Evolutionary conservation across 2,329 filamentous ascomycete species (phyloP).

Genomic region (Phaeosphaeria sp.): DNA sequence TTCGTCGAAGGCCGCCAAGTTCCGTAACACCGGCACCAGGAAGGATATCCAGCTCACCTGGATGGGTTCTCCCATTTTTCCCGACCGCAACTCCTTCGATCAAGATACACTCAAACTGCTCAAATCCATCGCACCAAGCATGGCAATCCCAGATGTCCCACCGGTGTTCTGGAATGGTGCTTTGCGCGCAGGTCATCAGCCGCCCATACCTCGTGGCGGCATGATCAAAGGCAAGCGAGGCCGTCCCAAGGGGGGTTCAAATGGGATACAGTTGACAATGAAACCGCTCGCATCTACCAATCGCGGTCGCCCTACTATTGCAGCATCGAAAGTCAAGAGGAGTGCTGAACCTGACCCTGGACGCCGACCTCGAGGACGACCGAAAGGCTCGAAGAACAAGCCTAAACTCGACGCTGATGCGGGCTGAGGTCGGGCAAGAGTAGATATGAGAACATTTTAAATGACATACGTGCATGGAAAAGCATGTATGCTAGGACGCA

Average conservation of each 20-base stretch:
- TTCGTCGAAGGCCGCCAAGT: constrained; percentile 8
- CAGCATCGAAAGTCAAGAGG: neutral
- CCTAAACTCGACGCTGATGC: neutral
- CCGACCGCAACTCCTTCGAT: constrained; percentile 30
- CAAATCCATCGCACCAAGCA: neutral
- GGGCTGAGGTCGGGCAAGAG: neutral
- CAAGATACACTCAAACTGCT: constrained; percentile 27
- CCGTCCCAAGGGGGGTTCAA: neutral
- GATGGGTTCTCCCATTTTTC: constrained; percentile 45
- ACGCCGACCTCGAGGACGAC: constrained; percentile 3
- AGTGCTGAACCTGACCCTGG: constrained; percentile 1
- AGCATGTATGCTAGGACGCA: too few species aligned
- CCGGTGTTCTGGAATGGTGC: neutral
- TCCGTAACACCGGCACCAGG: constrained; percentile 26
- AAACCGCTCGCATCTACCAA: too few species aligned
- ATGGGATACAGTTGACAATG: too few species aligned
- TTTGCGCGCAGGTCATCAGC: neutral
- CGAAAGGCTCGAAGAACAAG: constrained; percentile 26
- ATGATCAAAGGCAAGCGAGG: constrained; percentile 1
- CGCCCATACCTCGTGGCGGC: neutral
- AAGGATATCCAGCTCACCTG: constrained; percentile 47
- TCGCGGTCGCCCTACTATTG: too few species aligned
- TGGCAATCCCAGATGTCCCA: neutral
- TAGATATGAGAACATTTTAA: neutral
- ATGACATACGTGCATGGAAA: too few species aligned